phyloP scores from a whole-genome alignment of 2,329 filamentous ascomycete species.

The Colletotrichum lentis region DNA sequence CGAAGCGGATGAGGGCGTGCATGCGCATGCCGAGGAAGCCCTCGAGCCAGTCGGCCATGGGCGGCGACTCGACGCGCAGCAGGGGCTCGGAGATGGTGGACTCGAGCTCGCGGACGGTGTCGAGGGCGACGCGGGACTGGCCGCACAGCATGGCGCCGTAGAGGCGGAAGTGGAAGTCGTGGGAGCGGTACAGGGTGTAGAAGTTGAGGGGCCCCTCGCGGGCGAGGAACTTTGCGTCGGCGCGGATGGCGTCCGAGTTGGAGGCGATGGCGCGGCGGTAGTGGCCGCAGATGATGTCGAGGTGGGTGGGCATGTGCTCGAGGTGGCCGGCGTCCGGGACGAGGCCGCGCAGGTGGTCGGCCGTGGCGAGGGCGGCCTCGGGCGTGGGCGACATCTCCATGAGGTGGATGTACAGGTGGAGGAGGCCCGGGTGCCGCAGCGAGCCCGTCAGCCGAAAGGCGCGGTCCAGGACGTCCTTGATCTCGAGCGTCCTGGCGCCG shows the following conservation, averaged over 20 bases:
- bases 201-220: conserved; percentile 71
- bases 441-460: conserved; percentile 61
- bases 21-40: conserved; percentile 72
- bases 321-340: conserved; percentile 76
- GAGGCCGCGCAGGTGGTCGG: conserved; percentile 69
- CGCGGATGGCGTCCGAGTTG: conserved; percentile 71
- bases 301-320: conserved; percentile 79
- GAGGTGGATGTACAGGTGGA: conserved; percentile 80
- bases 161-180: conserved; percentile 78
- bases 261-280: conserved; percentile 72
- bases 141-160: conserved; percentile 83
- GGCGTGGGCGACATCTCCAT: conserved; percentile 79
- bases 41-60: conserved; percentile 84
- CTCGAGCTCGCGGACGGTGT: conserved; percentile 68
- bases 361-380: conserved; percentile 67
- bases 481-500: conserved; percentile 40
- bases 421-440: conserved; percentile 70
- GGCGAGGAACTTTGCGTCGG: conserved; percentile 72
- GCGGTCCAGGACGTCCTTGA: conserved; percentile 48
- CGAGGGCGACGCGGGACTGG: conserved; percentile 67
- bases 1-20: conserved; percentile 78
- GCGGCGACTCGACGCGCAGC: conserved; percentile 69
- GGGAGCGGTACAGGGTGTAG: conserved; percentile 78
- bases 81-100: conserved; percentile 68
- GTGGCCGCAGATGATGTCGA: conserved; percentile 77